Evolutionary conservation across 148 eudicot genomes (phyloP), one percentile per base, ranked within the genome.

Genomic region (Talinum fruticosum): DNA sequence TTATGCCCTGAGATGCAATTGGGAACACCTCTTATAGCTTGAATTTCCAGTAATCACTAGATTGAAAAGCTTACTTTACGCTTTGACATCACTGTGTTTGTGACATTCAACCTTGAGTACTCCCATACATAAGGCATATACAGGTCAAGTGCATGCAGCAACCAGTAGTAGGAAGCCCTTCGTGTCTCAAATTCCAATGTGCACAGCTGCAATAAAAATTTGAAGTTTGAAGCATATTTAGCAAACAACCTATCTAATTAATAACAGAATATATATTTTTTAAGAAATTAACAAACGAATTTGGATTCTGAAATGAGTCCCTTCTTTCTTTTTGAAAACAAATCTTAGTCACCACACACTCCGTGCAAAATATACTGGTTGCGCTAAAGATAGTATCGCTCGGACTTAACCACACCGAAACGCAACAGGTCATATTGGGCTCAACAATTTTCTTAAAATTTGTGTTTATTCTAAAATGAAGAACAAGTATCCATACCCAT

Each of bases 111-210:
- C 81, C 99, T 89, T 26, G 98, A 96, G 79, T 96, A 96, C 82
- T 96, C 99, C 98, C 98, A 96, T 30, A 93, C 99, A 82, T 89
- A 85, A 66, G 99, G 99, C 78, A 87, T 92, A 83, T 93, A 96
- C 41, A 96, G 89, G 81, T 85, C 86, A 76, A 96, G 85, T 53
- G 92, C 92, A 84, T 96, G 91, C 78, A 96, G 74, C 70, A 96
- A 85, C 99, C 98, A 96, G 81, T 96, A 96, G 81, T 96, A 96
- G 49, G 99, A 93, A 76, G 99, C 99, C 68, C 97, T 90, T 0
- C 99, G 90, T 62, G 97, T 96, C 89, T 96, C 99, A 81, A 96
- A 96, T 70, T 96, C 99, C 78, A 96, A 90, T 14, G 97, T 90
- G 81, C 99, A 96, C 21, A 93, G 85, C 99, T 96, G 89, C 88